phyloP scores from a whole-genome alignment of 2,329 filamentous ascomycete genomes.

The Byssoonygena ceratinophila region DNA sequence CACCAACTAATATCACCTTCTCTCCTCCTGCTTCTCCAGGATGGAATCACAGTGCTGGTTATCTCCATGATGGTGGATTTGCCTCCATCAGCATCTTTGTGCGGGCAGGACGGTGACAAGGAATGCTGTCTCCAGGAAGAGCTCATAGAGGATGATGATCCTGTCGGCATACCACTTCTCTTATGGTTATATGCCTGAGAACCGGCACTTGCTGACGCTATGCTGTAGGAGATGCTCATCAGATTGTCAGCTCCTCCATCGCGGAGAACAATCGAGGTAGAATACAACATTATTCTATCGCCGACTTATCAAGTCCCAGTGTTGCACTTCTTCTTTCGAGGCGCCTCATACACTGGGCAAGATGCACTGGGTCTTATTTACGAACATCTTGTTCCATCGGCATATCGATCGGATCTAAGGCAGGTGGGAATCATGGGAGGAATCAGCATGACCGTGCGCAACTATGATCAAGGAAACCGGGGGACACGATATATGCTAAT shows the following conservation, averaged over 20 bases:
- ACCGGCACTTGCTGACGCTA: neutral
- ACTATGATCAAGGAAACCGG: neutral
- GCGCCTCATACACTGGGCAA: slow-evolving; percentile 46
- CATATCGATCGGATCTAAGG: slow-evolving; percentile 53
- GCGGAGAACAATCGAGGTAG: slow-evolving; percentile 39
- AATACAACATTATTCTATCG: slow-evolving; percentile 66
- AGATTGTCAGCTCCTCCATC: neutral
- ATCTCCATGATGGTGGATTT: slow-evolving; percentile 4
- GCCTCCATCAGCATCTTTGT: neutral
- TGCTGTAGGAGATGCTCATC: slow-evolving; percentile 10
- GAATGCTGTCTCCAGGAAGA: neutral
- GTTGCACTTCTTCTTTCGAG: slow-evolving; percentile 61
- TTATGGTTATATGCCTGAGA: neutral
- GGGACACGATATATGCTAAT: neutral
- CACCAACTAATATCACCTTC: neutral
- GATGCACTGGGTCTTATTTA: slow-evolving; percentile 60
- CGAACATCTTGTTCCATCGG: slow-evolving; percentile 56
- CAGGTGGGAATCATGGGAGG: slow-evolving; percentile 56
- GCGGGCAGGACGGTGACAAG: neutral
- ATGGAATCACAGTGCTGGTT: slow-evolving; percentile 2
- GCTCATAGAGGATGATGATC: slow-evolving; percentile 10
- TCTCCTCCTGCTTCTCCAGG: neutral
- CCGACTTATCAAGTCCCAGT: slow-evolving; percentile 65
- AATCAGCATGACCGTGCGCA: slow-evolving; percentile 62
- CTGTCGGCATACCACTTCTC: slow-evolving; percentile 7